Conservation (phyloP, 176 grass and related monocot genomes). For the Melocanna baccifera region DNA sequence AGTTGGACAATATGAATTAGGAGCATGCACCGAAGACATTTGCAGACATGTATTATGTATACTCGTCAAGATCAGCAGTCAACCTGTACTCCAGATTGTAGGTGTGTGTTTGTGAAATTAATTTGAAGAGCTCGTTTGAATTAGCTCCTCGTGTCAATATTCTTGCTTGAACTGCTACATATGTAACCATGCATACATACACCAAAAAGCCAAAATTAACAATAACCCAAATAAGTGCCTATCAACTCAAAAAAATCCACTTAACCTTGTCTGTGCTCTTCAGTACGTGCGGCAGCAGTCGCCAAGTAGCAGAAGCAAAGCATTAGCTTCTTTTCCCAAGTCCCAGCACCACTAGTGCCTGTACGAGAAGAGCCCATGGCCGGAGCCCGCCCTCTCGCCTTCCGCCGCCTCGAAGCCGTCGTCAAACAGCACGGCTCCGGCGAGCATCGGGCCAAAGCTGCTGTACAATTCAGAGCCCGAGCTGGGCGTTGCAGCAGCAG, state of each 20-base stretch:
- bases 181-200: background rate
- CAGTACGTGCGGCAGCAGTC: background rate
- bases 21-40: background rate
- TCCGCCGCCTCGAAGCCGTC: background rate
- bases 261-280: conserved; percentile 2
- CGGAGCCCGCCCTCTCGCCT: background rate
- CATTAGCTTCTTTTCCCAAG: background rate
- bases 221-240: no score
- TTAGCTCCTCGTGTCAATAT: background rate
- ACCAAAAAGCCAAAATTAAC: background rate
- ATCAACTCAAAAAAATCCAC: no score
- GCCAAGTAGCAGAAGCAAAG: background rate
- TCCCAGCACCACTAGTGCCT: background rate
- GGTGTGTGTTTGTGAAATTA: background rate
- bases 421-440: background rate
- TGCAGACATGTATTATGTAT: background rate
- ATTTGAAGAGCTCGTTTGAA: background rate
- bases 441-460: background rate
- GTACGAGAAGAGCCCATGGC: conserved; percentile 18
- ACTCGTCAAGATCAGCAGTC: background rate
- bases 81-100: no score
- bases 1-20: background rate
- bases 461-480: conserved; percentile 1
- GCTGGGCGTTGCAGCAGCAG: background rate
- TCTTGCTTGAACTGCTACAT: background rate